Percentiles rank a stretch among this genome's conserved stretches.
phyloP scores from a whole-genome alignment of 2,329 filamentous ascomycete genomes.

The Boeremia exigua region DNA sequence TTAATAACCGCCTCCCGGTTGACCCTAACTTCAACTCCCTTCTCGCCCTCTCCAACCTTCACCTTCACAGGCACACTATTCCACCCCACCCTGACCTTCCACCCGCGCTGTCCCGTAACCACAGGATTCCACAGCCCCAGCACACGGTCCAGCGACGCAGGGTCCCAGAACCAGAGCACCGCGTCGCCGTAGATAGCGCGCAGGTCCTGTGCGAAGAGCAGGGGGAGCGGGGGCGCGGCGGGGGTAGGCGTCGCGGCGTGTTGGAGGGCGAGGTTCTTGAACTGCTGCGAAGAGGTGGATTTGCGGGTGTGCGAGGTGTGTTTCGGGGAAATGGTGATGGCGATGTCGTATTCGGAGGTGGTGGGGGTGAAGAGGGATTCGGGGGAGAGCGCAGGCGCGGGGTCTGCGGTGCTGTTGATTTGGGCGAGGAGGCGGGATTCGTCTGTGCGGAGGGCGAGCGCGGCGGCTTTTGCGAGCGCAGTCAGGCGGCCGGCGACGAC shows the following conservation, averaged over 20 bases:
- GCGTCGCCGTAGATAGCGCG: slow-evolving; percentile 69
- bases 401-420: slow-evolving; percentile 15
- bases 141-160: slow-evolving; percentile 62
- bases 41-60: slow-evolving; percentile 43
- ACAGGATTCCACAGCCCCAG: slow-evolving; percentile 71
- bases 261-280: slow-evolving; percentile 79
- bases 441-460: slow-evolving; percentile 55
- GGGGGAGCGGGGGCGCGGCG: slow-evolving; percentile 64
- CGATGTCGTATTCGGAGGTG: slow-evolving; percentile 80
- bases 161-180: slow-evolving; percentile 81
- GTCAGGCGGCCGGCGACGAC: slow-evolving; percentile 87
- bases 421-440: slow-evolving; percentile 55
- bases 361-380: slow-evolving; percentile 74
- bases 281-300: slow-evolving; percentile 55
- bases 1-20: slow-evolving; percentile 72
- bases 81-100: slow-evolving; percentile 74
- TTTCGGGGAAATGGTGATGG: slow-evolving; percentile 73
- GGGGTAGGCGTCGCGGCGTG: slow-evolving; percentile 32
- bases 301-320: slow-evolving; percentile 42
- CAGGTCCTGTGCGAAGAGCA: slow-evolving; percentile 71
- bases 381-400: slow-evolving; percentile 45
- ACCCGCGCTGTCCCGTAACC: slow-evolving; percentile 59
- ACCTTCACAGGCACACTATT: slow-evolving; percentile 63
- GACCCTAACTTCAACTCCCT: slow-evolving; percentile 61
- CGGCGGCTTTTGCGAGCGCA: slow-evolving; percentile 76